Evolutionary conservation across 306 rosid genomes (phyloP), one percentile per base, ranked within the genome.

Genomic region (Vigna hirtella): DNA sequence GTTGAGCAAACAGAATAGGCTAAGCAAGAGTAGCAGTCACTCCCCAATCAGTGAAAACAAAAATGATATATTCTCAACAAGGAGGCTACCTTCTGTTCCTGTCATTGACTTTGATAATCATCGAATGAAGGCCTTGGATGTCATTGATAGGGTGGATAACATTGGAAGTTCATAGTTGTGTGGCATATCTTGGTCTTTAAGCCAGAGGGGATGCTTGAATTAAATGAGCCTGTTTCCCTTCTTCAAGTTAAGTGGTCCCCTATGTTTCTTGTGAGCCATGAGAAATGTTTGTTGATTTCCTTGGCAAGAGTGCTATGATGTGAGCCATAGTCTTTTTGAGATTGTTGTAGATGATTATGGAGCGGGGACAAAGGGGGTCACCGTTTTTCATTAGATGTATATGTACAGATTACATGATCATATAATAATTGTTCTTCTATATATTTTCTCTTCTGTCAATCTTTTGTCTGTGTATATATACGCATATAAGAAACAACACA

Each of bases 11-110:
- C 87, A 93, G 77, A 86, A 93, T 52, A 87, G 99, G 86, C 85
- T 96, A 77, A 88, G 96, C 66, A 96, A 93, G 86, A 93, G 99
- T 77, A 96, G 94, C 40, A 96, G 86, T 82, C 99, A 96, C 68
- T 93, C 99, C 45, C 97, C 98, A 45, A 80, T 79, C 50, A 87
- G 80, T 50, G 97, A 87, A 86, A 59, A 53, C 56, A 89, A 83
- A 80, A 83, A 52, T 34, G 91, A 88, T 61, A 85, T 87, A 48
- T 86, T 91, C 81, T 85, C 85, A 42, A 75, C 84, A 58, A 72
- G 97, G 74, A 83, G 97, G 89, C 85, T 86, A 5, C 91, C 93
- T 63, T 87, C 95, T 0, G 59, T 91, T 74, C 96, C 99, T 3
- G 66, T 96, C 71, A 90, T 96, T n/a, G 86, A 96, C 88, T 93